phyloP scores from a whole-genome alignment of 148 eudicot genomes.

The Rheum nobile region DNA sequence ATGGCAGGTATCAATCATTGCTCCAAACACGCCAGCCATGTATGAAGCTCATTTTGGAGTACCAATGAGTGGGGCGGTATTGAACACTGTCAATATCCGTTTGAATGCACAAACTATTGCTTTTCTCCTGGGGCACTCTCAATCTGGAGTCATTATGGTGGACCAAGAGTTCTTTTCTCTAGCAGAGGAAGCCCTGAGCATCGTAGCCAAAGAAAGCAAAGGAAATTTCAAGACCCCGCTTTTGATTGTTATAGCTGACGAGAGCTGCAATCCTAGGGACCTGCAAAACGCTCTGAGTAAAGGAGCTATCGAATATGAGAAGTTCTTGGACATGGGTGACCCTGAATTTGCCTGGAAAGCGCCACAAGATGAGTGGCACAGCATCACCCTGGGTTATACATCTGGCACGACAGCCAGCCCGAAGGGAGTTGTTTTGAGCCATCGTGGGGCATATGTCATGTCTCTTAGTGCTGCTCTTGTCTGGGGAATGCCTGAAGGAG shows the following conservation, averaged over 20 bases:
- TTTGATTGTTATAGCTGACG: conserved; percentile 70
- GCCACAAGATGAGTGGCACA: conserved; percentile 94
- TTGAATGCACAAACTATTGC: conserved; percentile 65
- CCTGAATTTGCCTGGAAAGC: conserved; percentile 76
- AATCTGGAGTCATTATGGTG: conserved; percentile 55
- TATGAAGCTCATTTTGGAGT: conserved; percentile 95
- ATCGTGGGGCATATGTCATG: conserved; percentile 87
- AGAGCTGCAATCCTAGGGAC: conserved; percentile 53
- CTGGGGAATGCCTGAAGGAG: conserved; percentile 82
- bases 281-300: conserved; percentile 57
- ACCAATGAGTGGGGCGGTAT: conserved; percentile 91
- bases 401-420: conserved; percentile 98
- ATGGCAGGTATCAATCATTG: conserved; percentile 82
- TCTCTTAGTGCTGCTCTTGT: conserved; percentile 55
- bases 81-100: conserved; percentile 76
- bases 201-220: conserved; percentile 37
- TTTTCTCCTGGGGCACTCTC: conserved; percentile 74
- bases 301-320: conserved; percentile 79
- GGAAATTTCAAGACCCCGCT: conserved; percentile 56
- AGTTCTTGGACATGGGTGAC: conserved; percentile 68
- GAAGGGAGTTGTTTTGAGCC: conserved; percentile 89
- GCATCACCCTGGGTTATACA: conserved; percentile 81
- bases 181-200: conserved; percentile 73
- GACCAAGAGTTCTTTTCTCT: conserved; percentile 78
- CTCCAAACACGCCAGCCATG: conserved; percentile 86